Percentiles rank a stretch among this genome's conserved stretches.
Conservation (phyloP, 2,329 filamentous ascomycete genomes). For the Dactylellina haptotyla region DNA sequence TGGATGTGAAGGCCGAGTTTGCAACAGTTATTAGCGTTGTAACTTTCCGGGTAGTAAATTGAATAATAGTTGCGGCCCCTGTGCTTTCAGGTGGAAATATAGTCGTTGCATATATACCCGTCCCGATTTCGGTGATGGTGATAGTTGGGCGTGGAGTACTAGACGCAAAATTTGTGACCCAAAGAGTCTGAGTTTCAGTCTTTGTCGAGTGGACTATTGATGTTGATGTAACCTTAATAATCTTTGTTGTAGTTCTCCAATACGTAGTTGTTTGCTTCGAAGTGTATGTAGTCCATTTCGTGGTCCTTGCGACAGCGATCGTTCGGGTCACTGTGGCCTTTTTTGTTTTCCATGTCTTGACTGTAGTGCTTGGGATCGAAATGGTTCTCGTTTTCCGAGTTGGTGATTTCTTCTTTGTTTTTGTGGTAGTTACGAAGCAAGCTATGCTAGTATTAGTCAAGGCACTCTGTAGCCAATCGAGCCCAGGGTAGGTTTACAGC, state of each 20-base stretch:
- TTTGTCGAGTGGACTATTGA: not conserved
- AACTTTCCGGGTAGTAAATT: not conserved
- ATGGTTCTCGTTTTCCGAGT: slow-evolving; percentile 2
- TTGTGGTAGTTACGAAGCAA: not conserved
- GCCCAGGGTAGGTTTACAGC: too few species aligned
- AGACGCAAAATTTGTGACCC: not conserved
- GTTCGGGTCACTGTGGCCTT: not conserved
- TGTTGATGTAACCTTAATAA: not conserved
- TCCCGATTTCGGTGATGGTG: too few species aligned
- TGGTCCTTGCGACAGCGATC: not conserved
- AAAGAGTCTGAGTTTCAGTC: not conserved
- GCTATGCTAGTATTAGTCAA: too few species aligned
- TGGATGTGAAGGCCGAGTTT: not conserved
- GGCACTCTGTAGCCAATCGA: too few species aligned
- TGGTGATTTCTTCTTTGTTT: not conserved
- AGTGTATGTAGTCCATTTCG: not conserved
- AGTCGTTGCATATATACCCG: too few species aligned
- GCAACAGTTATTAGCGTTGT: not conserved
- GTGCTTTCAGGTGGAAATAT: too few species aligned
- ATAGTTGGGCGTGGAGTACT: not conserved
- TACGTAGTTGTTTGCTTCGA: not conserved
- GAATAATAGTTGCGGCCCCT: too few species aligned
- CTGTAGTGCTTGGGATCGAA: not conserved
- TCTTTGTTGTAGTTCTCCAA: not conserved
- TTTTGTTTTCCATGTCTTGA: not conserved